A percentile compares a stretch with the other conserved stretches of the same genome.
Evolutionary conservation across 2,329 filamentous ascomycete species (phyloP).

Genomic region (Neonectria hederae): DNA sequence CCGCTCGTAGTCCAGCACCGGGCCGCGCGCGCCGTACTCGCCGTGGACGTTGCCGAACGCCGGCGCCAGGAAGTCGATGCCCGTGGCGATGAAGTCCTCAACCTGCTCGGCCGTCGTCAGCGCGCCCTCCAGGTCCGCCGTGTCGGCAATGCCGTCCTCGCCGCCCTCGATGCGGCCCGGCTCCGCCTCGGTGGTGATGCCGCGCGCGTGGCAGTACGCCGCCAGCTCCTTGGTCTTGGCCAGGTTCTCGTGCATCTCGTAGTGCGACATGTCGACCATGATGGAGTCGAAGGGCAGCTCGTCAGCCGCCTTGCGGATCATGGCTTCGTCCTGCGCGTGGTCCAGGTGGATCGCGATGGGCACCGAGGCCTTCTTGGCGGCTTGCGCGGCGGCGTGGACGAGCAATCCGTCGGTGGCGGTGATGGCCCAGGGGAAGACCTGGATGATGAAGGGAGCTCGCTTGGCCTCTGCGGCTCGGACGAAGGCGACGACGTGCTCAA

Average conservation of each 20-base stretch:
- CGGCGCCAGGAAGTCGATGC: constrained; percentile 78
- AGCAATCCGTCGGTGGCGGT: constrained; percentile 64
- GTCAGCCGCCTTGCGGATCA: constrained; percentile 63
- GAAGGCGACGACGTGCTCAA: constrained; percentile 75
- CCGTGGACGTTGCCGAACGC: constrained; percentile 83
- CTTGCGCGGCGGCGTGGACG: constrained; percentile 62
- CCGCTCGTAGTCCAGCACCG: constrained; percentile 63
- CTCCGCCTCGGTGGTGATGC: constrained; percentile 30
- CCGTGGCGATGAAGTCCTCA: constrained; percentile 74
- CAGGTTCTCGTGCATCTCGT: constrained; percentile 76
- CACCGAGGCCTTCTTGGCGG: constrained; percentile 63
- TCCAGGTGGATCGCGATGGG: constrained; percentile 73
- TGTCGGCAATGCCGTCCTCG: constrained; percentile 76
- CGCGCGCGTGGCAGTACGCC: constrained; percentile 22
- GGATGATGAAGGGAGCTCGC: constrained; percentile 72
- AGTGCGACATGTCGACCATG: constrained; percentile 82
- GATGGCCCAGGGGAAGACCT: constrained; percentile 77
- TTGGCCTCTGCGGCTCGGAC: constrained; percentile 75
- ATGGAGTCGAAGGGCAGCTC: constrained; percentile 73
- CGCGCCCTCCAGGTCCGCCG: constrained; percentile 55
- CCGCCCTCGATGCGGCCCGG: constrained; percentile 52
- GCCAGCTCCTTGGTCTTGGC: constrained; percentile 24
- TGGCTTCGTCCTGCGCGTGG: constrained; percentile 67
- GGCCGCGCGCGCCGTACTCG: constrained; percentile 72
- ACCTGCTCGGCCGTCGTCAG: constrained; percentile 73